These are phyloP conservation scores for Prunus salicina DNA, from an alignment of 306 rosid species.

Conservation along the genomic window DNA sequence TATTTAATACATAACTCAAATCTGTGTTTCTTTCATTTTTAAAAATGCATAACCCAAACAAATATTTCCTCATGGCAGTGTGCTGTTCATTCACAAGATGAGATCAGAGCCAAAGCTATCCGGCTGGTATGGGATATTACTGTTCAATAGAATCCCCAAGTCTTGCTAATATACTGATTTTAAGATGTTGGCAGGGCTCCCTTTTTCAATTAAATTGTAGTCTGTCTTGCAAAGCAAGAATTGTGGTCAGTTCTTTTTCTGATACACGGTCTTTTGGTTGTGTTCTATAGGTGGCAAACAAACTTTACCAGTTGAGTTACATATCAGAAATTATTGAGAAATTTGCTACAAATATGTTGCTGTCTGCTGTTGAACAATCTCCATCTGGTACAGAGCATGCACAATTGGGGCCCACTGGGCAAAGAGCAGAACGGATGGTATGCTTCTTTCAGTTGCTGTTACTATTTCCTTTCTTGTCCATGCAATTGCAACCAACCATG, in stretches of 20 bases:
- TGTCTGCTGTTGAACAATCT: conserved; percentile 58
- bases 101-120: conserved; percentile 92
- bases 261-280: conserved; percentile 7
- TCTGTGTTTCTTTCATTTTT: background rate
- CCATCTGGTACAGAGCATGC: conserved; percentile 44
- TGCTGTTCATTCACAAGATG: conserved; percentile 88
- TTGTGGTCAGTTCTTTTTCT: conserved; percentile 6
- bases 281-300: conserved; percentile 80
- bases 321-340: conserved; percentile 73
- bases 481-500: conserved; percentile 1
- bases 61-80: conserved; percentile 61
- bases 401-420: conserved; percentile 49
- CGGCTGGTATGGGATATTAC: conserved; percentile 70
- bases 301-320: conserved; percentile 84
- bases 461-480: background rate
- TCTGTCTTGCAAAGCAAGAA: conserved; percentile 9
- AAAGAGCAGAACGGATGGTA: conserved; percentile 51
- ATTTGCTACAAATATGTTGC: conserved; percentile 73
- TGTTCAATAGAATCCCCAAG: background rate
- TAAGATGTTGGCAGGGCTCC: conserved; percentile 9
- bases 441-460: conserved; percentile 4
- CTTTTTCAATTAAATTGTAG: conserved; percentile 3
- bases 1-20: background rate
- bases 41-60: background rate
- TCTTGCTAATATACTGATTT: background rate